Percentiles rank a stretch among this genome's conserved stretches.
Conservation (phyloP, 345 rosid genomes). For the Punica granatum region DNA sequence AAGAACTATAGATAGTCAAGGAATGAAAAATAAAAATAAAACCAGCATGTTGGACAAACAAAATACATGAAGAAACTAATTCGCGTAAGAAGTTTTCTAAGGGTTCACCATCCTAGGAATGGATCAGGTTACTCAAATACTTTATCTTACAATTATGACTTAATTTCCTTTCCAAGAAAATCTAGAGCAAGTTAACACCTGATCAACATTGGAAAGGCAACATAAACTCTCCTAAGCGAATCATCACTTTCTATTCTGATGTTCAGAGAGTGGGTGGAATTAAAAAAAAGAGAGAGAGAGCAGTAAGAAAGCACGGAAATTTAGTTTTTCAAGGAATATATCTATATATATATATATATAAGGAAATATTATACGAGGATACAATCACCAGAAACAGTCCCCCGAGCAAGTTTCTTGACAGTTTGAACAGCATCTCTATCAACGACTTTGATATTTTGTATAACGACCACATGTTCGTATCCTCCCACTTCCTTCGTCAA, state of each 20-base stretch:
- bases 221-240: background rate
- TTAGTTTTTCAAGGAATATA: background rate
- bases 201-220: background rate
- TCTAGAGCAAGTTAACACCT: background rate
- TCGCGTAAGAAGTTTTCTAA: background rate
- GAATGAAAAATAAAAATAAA: slow-evolving; percentile 13
- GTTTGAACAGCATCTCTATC: slow-evolving; percentile 46
- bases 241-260: background rate
- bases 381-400: slow-evolving; percentile 77
- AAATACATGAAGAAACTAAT: background rate
- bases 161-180: background rate
- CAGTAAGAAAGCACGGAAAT: background rate
- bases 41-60: background rate
- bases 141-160: background rate
- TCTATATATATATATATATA: background rate
- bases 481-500: slow-evolving; percentile 78
- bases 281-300: background rate
- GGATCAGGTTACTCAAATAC: background rate
- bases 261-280: background rate
- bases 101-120: background rate
- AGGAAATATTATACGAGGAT: slow-evolving; percentile 37
- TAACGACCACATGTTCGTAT: slow-evolving; percentile 58
- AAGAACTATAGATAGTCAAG: slow-evolving; percentile 69
- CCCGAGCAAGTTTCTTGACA: slow-evolving; percentile 59
- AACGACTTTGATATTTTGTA: slow-evolving; percentile 55